These are phyloP conservation scores for Cryptosporidium andersoni DNA, from an alignment of 169 alveolate species.

Conservation along the genomic window DNA sequence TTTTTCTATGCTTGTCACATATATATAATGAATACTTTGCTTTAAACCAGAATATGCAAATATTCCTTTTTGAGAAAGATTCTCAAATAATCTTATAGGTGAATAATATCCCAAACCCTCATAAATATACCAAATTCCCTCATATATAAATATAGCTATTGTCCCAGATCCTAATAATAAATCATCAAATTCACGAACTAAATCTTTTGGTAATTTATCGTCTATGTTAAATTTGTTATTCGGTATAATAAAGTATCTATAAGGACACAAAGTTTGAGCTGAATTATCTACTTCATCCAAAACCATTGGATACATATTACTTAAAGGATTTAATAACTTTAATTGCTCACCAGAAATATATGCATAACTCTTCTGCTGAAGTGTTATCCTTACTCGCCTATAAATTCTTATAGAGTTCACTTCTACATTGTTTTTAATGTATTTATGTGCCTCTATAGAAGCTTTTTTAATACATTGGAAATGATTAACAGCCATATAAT, in stretches of 20 bases:
- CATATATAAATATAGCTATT: slow-evolving; percentile 1
- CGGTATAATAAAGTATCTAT: slow-evolving; percentile 7
- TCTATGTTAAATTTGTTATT: slow-evolving; percentile 6
- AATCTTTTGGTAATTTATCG: slow-evolving; percentile 35
- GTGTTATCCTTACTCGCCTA: slow-evolving; percentile 47
- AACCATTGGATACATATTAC: slow-evolving; percentile 40
- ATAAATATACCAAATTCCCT: slow-evolving; percentile 53
- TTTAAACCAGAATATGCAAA: slow-evolving; percentile 44
- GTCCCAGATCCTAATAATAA: not conserved
- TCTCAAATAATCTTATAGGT: slow-evolving; percentile 25
- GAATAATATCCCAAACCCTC: slow-evolving; percentile 59
- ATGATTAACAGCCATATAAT: slow-evolving; percentile 16
- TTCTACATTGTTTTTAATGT: slow-evolving; percentile 3
- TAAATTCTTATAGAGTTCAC: slow-evolving; percentile 12
- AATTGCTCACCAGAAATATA: not conserved
- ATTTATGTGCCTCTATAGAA: not conserved
- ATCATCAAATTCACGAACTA: slow-evolving; percentile 17
- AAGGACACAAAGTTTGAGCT: not conserved
- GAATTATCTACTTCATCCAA: slow-evolving; percentile 28
- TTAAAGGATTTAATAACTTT: not conserved
- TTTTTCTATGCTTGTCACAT: slow-evolving; percentile 44
- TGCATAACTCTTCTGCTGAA: not conserved
- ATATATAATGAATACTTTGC: slow-evolving; percentile 36
- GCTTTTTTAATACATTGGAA: slow-evolving; percentile 25
- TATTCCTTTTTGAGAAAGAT: slow-evolving; percentile 33